Base-by-base conservation (phyloP, 768 basidiomycete species). In the Omphalotus guepiniiformis region DNA sequence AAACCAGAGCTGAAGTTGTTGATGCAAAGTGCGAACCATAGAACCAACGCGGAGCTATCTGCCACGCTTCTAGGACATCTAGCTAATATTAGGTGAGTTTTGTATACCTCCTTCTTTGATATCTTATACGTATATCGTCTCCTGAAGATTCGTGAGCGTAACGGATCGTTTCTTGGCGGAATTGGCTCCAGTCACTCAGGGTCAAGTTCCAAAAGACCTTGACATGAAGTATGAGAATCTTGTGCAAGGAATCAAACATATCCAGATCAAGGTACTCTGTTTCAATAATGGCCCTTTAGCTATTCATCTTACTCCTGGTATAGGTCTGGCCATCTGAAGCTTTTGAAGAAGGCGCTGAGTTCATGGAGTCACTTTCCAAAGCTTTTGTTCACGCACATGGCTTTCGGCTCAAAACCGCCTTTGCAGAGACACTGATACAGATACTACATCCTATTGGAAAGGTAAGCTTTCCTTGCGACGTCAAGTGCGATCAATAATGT, bases 301-400 rank as follows among this genome's bases (percentile, higher is more conserved):
- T 6, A 11, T 38, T 52, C 22, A n/a, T 39, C 16, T 30, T 53
- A 37, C 21, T 38, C 18, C 27, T 40, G 29, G 16, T 47, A 22
- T 53, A 91, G 88, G 93, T 95, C 36, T 96, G 91, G 82, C 93
- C 93, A 2, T 87, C 90, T 12, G 88, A 93, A 60, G 83, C 87
- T 4, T 93, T 96, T 49, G 93, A 96, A 60, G 88, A 93, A 63
- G 90, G 88, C 3, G 86, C 93, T 2, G 93, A 97, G 55, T 96
- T 95, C 55, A 66, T 96, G 65, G 85, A 90, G 50, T 79, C 82
- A 6, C 65, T 96, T 15, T 86, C 93, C 2, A 87, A 84, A 57
- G 83, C 85, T 0, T 96, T 90, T 56, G 82, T 79, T 36, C 81
- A 89, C 54, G 82, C 89, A 0, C 93, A 94, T 56, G 93, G 94